phyloP scores from a whole-genome alignment of 2,329 filamentous ascomycete species.

The Colletotrichum lindemuthianum region DNA sequence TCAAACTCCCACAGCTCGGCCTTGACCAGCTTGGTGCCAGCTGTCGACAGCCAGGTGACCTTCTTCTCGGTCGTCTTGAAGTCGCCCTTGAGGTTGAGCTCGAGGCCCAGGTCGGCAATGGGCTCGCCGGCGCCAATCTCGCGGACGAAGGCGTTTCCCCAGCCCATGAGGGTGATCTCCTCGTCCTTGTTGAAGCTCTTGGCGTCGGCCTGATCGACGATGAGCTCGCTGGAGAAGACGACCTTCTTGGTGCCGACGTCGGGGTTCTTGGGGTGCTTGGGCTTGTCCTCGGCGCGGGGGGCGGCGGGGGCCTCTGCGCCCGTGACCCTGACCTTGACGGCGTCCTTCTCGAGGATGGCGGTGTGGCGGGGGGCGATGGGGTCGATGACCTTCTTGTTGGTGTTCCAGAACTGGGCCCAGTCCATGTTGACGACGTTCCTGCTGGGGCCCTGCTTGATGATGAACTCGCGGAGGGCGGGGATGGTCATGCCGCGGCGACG shows the following conservation, averaged over 20 bases:
- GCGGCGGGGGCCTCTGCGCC: constrained; percentile 74
- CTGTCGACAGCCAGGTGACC: constrained; percentile 88
- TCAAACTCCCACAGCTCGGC: constrained; percentile 95
- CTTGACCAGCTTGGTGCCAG: constrained; percentile 79
- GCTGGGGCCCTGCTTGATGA: constrained; percentile 84
- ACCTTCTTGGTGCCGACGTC: constrained; percentile 88
- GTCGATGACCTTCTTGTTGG: constrained; percentile 86
- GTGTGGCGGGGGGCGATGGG: constrained; percentile 79
- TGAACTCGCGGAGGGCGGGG: constrained; percentile 82
- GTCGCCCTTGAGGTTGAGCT: constrained; percentile 92
- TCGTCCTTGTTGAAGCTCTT: constrained; percentile 84
- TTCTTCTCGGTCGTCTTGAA: constrained; percentile 98
- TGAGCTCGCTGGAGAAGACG: constrained; percentile 76
- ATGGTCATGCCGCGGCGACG: constrained; percentile 82
- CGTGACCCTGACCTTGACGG: constrained; percentile 75
- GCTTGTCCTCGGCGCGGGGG: constrained; percentile 77
- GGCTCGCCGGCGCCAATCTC: constrained; percentile 67
- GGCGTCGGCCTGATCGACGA: constrained; percentile 89
- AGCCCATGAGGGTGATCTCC: constrained; percentile 96
- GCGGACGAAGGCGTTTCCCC: constrained; percentile 88
- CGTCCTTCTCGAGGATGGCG: constrained; percentile 75
- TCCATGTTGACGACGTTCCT: constrained; percentile 87
- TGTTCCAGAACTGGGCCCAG: constrained; percentile 78
- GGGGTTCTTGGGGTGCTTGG: constrained; percentile 90
- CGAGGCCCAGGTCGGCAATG: constrained; percentile 78